Evolutionary conservation across 139 green algal species (phyloP), one percentile per base, ranked within the genome.

Genomic region (Edaphochlamys debaryana): DNA sequence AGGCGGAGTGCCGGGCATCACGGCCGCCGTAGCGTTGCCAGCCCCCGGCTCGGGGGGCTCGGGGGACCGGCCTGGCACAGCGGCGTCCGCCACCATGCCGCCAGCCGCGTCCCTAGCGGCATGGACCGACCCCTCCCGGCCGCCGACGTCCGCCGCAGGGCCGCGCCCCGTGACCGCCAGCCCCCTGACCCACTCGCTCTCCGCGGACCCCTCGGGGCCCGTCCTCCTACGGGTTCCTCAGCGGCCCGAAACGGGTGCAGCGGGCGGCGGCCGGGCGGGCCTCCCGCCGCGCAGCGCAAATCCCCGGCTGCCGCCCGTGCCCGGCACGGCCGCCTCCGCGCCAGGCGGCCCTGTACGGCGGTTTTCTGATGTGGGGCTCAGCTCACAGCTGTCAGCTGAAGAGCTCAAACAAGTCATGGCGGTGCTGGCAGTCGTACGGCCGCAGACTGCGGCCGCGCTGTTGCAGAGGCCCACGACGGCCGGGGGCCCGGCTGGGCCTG

Each of bases 351-450:
- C 45, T 13, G 45, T 13, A 54, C n/a, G n/a, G n/a, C n/a, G n/a
- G n/a, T n/a, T n/a, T n/a, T n/a, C n/a, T n/a, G n/a, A n/a, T n/a
- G n/a, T n/a, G n/a, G n/a, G n/a, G n/a, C n/a, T n/a, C n/a, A n/a
- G n/a, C n/a, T n/a, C 45, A 13, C 45, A 54, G 45, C 45, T 54
- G 45, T 54, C 45, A 8, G 32, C 63, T 0, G 58, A 82, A 42
- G 76, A 82, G 76, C 20, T 82, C 5, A 45, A 45, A 0, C 62
- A 62, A 1, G 32, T 82, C n/a, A 41, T 66, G 42, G 62, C 76
- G 42, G 63, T 42, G 60, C 62, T 82, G 42, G 63, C 63, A 50
- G 48, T 22, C 37, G 67, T 36, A n/a, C 23, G 27, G 56, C 27
- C 56, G 56, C 54, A 32, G 54, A 30, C 54, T 7, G 60, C 60